Base-by-base conservation (phyloP, 139 green algal genomes). In the Tetradesmus lagerheimii region DNA sequence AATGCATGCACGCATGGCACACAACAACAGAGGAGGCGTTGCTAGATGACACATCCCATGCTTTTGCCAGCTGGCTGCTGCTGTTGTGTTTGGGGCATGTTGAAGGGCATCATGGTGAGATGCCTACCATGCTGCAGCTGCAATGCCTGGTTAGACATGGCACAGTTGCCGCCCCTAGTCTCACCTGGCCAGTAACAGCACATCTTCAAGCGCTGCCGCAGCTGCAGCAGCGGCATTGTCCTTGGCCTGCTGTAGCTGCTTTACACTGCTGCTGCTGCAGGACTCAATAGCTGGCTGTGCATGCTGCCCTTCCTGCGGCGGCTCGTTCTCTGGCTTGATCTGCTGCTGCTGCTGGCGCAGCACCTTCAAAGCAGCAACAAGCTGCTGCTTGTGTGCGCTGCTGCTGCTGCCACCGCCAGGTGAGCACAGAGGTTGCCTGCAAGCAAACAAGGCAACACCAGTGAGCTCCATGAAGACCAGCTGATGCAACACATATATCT, bases 261-360 rank as follows among this genome's bases (percentile, higher is more conserved):
- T 25, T 25, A 29, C 29, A 11, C 23, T 64, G 27, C 57, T 71
- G 57, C 57, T 71, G 57, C 57, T 31, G 16, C 4, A 18, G 27
- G 11, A 27, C 6, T 66, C 31, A 67, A 38, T 27, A 34, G 79
- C 45, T n/a, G 45, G 9, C n/a, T 75, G n/a, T 37, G 64, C 11
- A n/a, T 38, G 20, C 25, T 84, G 79, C 41, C 25, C 37, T 25
- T 71, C 57, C 57, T 71, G 57, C 57, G n/a, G 57, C 41, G 41
- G 39, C 79, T 84, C 79, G 27, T 86, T 27, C 4, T 6, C n/a
- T 39, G 25, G 80, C 80, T 86, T n/a, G n/a, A n/a, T n/a, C n/a
- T n/a, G 3, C n/a, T 75, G 45, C 45, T 75, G 45, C 45, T 86
- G 45, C 20, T 75, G 80, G 15, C 39, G 80, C 35, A 86, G 31